Evolutionary conservation across 768 basidiomycete genomes (phyloP), one percentile per base, ranked within the genome.

Genomic region (Naematelia encephala): DNA sequence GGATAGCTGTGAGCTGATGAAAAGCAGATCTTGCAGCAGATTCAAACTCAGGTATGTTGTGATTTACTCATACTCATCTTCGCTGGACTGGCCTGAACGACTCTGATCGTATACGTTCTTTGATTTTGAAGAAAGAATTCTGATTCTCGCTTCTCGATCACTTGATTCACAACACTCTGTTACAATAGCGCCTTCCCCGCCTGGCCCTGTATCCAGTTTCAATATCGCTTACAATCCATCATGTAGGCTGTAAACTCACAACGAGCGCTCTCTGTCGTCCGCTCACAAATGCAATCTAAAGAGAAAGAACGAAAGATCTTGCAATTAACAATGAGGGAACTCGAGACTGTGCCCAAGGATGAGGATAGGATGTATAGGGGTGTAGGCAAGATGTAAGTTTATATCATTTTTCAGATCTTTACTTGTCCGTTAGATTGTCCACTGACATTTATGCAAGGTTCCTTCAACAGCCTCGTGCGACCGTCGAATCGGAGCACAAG

Each of bases 261-360:
- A 72, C 82, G 87, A 51, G 84, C 87, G 14, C 83, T 92, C 51
- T 84, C 83, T 64, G 57, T 89, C 54, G 83, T 89, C 39, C 80
- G 80, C 25, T 88, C 93, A 67, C 91, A 94, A 79, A 83, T 84
- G 44, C 73, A 84, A 12, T 80, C 83, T 27, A 96, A 93, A 77
- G 91, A 96, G 58, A 84, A 91, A 54, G 93, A 97, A 77, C 84
- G 88, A 26, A 85, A 88, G 61, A 91, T 94, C 52, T 80, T 94
- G 14, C 89, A 92, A 77, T 82, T 97, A 21, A 96, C 93, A 0
- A 87, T 88, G 55, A 83, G 87, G 64, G 91, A 97, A 75, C 85
- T 97, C 62, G 81, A 80, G 28, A 80, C 82, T 30, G 83, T 92
- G 51, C 73, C 75, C 8, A 62, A 60, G 42, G 81, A 85, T 64